phyloP scores from a whole-genome alignment of 192 early-diverging fungal genomes.

The Thoreauomyces humboldtii region DNA sequence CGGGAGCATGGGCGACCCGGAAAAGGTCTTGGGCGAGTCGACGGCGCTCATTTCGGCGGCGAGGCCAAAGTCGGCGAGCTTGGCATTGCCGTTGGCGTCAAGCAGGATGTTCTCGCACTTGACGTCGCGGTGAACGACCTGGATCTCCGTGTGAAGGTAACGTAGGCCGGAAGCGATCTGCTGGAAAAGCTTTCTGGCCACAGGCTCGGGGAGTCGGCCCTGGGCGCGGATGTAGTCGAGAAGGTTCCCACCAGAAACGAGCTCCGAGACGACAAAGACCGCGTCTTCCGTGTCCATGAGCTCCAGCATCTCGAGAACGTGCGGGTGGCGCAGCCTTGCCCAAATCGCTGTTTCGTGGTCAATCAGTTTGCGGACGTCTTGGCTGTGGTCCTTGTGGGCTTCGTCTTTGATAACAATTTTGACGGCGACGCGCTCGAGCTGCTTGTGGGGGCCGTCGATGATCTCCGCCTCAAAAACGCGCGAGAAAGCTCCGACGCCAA shows the following conservation, averaged over 20 bases:
- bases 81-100: constrained; percentile 38
- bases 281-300: constrained; percentile 65
- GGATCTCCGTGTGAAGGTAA: constrained; percentile 74
- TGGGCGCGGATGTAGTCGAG: constrained; percentile 53
- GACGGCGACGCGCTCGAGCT: constrained; percentile 53
- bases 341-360: constrained; percentile 71
- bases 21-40: neutral
- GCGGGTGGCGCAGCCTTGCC: constrained; percentile 62
- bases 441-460: constrained; percentile 32
- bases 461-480: constrained; percentile 69
- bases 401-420: constrained; percentile 66
- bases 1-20: neutral
- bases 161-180: constrained; percentile 72
- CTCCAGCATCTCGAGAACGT: constrained; percentile 65
- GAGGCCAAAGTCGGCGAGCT: constrained; percentile 88
- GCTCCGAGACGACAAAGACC: constrained; percentile 72
- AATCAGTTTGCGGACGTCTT: constrained; percentile 45
- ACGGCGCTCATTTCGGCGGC: constrained; percentile 45
- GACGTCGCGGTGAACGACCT: constrained; percentile 82
- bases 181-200: constrained; percentile 60
- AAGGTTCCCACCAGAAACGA: constrained; percentile 60
- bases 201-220: constrained; percentile 46
- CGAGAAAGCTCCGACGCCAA: constrained; percentile 77
- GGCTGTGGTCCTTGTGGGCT: constrained; percentile 10
- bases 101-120: constrained; percentile 91